These are phyloP conservation scores for button mushroom (Agaricus bisporus) DNA, from an alignment of 768 basidiomycete genomes.

Conservation along the genomic window DNA sequence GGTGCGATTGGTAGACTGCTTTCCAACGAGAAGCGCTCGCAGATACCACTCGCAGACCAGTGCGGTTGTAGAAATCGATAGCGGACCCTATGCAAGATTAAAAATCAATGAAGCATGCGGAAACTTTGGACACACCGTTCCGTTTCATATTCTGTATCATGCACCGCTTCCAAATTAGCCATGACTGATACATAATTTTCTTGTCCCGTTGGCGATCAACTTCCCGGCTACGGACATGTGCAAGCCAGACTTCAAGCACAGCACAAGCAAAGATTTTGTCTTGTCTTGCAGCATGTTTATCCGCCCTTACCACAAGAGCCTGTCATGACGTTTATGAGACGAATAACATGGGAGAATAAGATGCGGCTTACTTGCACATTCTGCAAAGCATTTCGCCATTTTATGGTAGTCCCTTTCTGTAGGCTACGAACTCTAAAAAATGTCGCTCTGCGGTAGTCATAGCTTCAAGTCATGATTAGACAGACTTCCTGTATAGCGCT, in stretches of 20 bases:
- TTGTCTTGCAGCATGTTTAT: conserved; percentile 34
- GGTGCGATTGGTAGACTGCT: conserved; percentile 16
- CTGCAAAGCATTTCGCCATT: conserved; percentile 7
- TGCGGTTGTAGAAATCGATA: conserved; percentile 13
- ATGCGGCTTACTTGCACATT: conserved; percentile 16
- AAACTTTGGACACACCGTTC: conserved; percentile 13
- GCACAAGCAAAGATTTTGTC: conserved; percentile 20
- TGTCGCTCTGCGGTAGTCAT: conserved; percentile 3
- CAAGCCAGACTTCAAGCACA: conserved; percentile 23
- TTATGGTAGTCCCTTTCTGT: conserved; percentile 6
- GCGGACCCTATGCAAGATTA: conserved; percentile 14
- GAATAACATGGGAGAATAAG: not conserved
- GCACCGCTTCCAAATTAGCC: conserved; percentile 17
- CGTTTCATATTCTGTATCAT: conserved; percentile 14
- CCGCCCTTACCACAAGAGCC: conserved; percentile 50
- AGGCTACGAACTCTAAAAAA: conserved; percentile 8
- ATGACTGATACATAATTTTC: conserved; percentile 13
- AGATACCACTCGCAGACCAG: conserved; percentile 13
- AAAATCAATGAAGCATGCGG: not conserved
- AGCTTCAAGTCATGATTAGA: not conserved
- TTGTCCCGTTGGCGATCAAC: conserved; percentile 17
- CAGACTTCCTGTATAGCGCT: not conserved
- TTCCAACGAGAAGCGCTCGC: conserved; percentile 16
- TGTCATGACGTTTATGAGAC: conserved; percentile 18
- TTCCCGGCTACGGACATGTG: conserved; percentile 20